Base-by-base conservation (phyloP, 129 eudicot species). In the Helianthus tuberosus region DNA sequence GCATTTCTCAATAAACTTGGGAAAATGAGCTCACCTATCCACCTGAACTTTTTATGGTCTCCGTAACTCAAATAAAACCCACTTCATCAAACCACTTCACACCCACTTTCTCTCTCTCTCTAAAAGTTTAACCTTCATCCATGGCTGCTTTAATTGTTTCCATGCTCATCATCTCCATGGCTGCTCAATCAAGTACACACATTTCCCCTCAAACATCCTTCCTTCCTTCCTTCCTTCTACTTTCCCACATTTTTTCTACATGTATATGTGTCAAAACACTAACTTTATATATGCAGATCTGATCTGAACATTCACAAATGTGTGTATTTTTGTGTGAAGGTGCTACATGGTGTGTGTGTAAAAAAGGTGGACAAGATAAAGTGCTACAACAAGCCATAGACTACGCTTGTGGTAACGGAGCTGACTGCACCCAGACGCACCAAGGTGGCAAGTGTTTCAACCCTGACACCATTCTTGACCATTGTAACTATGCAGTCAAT, bases 371-470 rank as follows among this genome's bases (percentile, higher is more conserved):
- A 51, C 72, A 77, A 11, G 89, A 87, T 5, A 69, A 77, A 64
- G 80, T 64, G 12, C 61, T 87, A 32, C 96, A 93, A 71, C 79
- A 87, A 66, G 72, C 96, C 58, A 78, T 89, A 59, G 96, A 93
- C 83, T 93, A 78, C 58, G 96, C 98, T 1, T 93, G 98, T 84
- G 96, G 95, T 74, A 79, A 85, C 32, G 98, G 98, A 66, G 98
- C 87, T n/a, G 98, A 93, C 47, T 93, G 98, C 85, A 84, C 54
- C 75, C 96, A 82, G 14, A 82, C 81, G 16, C 91, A 83, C 32
- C 77, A 74, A 66, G 84, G 68, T 50, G 98, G 92, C 2, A 69
- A 76, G 8, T 90, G 98, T 70, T 89, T 46, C 44, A 82, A 80
- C 84, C 96, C 96, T 0, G 88, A 93, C 77, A 83, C 90, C 3